These are phyloP conservation scores for Sugiyamaella sp. DNA, from an alignment of 1,139 yeast species.

Conservation along the genomic window DNA sequence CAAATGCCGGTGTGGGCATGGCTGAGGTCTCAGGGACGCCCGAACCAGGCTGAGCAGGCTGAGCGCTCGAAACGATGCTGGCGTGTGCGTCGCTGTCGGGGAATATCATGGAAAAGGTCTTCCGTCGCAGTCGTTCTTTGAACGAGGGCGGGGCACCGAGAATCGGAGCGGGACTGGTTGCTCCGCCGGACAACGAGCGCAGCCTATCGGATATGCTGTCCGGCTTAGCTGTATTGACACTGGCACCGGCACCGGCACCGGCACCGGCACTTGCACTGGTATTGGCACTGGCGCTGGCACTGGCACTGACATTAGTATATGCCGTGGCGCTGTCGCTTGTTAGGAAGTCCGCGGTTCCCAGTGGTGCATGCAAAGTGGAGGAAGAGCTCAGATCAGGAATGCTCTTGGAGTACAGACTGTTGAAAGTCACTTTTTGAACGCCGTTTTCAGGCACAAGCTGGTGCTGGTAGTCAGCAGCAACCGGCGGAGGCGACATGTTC, in stretches of 20 bases:
- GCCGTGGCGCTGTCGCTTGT: not conserved
- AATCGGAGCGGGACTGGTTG: not conserved
- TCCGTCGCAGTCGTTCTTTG: slow-evolving; percentile 14
- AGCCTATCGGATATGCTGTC: slow-evolving; percentile 3
- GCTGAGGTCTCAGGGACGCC: not conserved
- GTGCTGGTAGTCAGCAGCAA: not conserved
- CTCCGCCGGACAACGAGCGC: not conserved
- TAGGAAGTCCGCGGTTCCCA: not conserved
- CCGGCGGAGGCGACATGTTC: not conserved
- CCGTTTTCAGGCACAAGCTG: not conserved
- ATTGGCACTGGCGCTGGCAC: too few species aligned
- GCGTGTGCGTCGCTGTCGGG: not conserved
- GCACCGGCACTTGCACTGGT: too few species aligned
- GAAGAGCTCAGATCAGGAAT: slow-evolving; percentile 9
- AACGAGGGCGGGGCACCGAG: slow-evolving; percentile 4
- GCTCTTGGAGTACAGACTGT: slow-evolving; percentile 7
- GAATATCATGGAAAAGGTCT: slow-evolving; percentile 9
- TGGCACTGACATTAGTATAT: not conserved
- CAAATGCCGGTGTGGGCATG: not conserved
- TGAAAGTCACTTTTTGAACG: slow-evolving; percentile 6
- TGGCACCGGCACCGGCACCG: not conserved
- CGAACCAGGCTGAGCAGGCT: too few species aligned
- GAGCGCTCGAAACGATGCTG: not conserved
- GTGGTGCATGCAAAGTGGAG: not conserved
- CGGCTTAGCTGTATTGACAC: slow-evolving; percentile 1